Conservation (phyloP, 163 green algal genomes). For the Smithsoniella earleae region DNA sequence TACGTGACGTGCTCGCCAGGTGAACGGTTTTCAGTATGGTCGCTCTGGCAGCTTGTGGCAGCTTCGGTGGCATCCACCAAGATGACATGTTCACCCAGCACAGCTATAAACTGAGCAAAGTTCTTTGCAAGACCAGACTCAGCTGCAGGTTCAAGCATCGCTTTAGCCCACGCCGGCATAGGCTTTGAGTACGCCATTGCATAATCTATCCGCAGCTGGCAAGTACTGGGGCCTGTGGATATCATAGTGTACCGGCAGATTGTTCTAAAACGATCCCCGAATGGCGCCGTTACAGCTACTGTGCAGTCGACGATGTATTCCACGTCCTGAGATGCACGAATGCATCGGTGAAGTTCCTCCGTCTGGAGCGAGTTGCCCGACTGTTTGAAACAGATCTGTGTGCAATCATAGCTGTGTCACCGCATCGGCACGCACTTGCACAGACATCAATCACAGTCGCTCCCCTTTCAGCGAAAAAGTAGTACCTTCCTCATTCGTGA, state of each 20-base stretch:
- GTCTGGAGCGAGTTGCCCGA: not conserved
- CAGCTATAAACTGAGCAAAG: slow-evolving; percentile 25
- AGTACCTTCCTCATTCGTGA: not conserved
- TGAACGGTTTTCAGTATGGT: no score
- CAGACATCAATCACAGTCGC: no score
- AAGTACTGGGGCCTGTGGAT: not conserved
- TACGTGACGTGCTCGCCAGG: no score
- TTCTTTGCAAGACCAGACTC: slow-evolving; percentile 5
- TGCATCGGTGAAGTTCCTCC: slow-evolving; percentile 29
- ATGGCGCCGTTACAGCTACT: slow-evolving; percentile 18
- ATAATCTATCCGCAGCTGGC: slow-evolving; percentile 20
- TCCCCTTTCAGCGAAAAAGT: no score
- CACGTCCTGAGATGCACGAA: not conserved
- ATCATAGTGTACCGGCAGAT: not conserved
- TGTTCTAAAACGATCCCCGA: slow-evolving; percentile 9
- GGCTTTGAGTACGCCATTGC: slow-evolving; percentile 16
- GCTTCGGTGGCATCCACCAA: not conserved
- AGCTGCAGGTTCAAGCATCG: slow-evolving; percentile 6
- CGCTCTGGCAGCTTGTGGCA: no score
- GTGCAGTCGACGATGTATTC: slow-evolving; percentile 29
- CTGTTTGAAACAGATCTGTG: slow-evolving; percentile 21
- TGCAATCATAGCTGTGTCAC: no score
- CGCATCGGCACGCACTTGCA: no score
- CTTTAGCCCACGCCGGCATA: not conserved
- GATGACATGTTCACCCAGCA: not conserved